Percentiles rank a stretch among this genome's conserved stretches.
Evolutionary conservation across 1,139 yeast genomes (phyloP).

Genomic region (Taphrina communis): DNA sequence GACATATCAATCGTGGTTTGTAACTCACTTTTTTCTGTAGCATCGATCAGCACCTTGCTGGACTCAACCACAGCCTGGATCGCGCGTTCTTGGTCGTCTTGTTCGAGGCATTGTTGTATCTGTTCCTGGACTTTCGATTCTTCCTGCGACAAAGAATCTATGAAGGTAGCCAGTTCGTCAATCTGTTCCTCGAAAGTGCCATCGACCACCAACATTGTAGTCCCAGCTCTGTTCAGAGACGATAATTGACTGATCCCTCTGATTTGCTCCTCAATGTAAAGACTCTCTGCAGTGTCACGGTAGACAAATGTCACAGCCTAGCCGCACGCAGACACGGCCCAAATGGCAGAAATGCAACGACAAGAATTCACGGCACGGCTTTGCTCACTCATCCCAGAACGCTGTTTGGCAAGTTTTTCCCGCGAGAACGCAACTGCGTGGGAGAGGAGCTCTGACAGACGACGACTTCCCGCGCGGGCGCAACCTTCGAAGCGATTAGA

Average conservation of each 20-base stretch:
- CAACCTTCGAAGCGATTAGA: neutral
- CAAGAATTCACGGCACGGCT: conserved; percentile 13
- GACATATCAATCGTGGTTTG: neutral
- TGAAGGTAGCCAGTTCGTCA: conserved; percentile 52
- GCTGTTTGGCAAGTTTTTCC: conserved; percentile 25
- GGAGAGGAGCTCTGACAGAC: conserved; percentile 12
- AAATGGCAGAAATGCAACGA: neutral
- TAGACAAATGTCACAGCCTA: neutral
- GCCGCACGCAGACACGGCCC: neutral
- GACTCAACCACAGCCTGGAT: conserved; percentile 47
- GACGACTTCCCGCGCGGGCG: conserved; percentile 4
- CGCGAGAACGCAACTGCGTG: neutral
- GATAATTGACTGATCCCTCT: too few species aligned
- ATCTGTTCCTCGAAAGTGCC: conserved; percentile 53
- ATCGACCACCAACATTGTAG: conserved; percentile 47
- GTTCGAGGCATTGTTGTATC: conserved; percentile 14
- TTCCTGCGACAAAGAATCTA: conserved; percentile 50
- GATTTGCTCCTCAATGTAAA: too few species aligned
- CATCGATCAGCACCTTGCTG: conserved; percentile 46
- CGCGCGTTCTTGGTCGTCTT: conserved; percentile 47
- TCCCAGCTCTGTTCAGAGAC: neutral
- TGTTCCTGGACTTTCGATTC: conserved; percentile 37
- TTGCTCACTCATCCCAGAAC: neutral
- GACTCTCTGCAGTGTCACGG: too few species aligned
- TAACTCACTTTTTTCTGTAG: conserved; percentile 47